A percentile compares a stretch with the other conserved stretches of the same genome.
phyloP scores from a whole-genome alignment of 1,139 yeast genomes.

The Pichia sp. region DNA sequence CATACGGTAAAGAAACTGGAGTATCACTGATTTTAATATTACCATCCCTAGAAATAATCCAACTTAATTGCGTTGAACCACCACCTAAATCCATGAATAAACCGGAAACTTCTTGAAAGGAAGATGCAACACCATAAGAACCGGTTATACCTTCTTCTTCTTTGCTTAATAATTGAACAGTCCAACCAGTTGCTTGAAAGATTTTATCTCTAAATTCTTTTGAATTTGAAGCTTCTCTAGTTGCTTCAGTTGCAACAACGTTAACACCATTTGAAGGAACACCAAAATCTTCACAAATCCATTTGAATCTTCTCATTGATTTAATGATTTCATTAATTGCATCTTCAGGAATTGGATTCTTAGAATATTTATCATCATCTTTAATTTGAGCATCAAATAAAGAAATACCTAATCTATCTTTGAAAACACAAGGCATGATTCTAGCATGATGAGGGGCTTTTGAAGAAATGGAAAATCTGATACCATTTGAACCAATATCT shows the following conservation, averaged over 20 bases:
- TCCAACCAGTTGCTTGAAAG: slow-evolving; percentile 52
- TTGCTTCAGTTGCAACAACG: slow-evolving; percentile 64
- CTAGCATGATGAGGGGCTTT: slow-evolving; percentile 59
- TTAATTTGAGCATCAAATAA: slow-evolving; percentile 52
- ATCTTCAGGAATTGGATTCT: slow-evolving; percentile 48
- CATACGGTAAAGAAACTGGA: slow-evolving; percentile 59
- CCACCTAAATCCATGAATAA: slow-evolving; percentile 64
- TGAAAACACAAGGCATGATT: slow-evolving; percentile 63
- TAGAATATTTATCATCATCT: slow-evolving; percentile 26
- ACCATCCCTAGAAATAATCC: slow-evolving; percentile 53
- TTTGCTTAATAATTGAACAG: slow-evolving; percentile 47
- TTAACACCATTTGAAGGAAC: slow-evolving; percentile 51
- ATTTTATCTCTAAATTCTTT: slow-evolving; percentile 48
- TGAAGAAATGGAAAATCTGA: slow-evolving; percentile 60
- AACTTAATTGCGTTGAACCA: slow-evolving; percentile 56
- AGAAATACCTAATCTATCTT: slow-evolving; percentile 61
- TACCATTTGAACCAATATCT: slow-evolving; percentile 65
- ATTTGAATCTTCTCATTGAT: slow-evolving; percentile 55
- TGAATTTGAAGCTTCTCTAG: slow-evolving; percentile 56
- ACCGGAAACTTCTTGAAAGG: slow-evolving; percentile 56
- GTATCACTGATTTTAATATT: slow-evolving; percentile 44
- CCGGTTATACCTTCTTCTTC: slow-evolving; percentile 59
- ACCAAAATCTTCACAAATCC: slow-evolving; percentile 62
- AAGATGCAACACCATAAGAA: slow-evolving; percentile 62
- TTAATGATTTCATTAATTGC: slow-evolving; percentile 49